Percentiles rank a stretch among this genome's conserved stretches.
These are phyloP conservation scores for Plectosphaerella cucumerina DNA, from an alignment of 2,329 filamentous ascomycete species.

Conservation along the genomic window DNA sequence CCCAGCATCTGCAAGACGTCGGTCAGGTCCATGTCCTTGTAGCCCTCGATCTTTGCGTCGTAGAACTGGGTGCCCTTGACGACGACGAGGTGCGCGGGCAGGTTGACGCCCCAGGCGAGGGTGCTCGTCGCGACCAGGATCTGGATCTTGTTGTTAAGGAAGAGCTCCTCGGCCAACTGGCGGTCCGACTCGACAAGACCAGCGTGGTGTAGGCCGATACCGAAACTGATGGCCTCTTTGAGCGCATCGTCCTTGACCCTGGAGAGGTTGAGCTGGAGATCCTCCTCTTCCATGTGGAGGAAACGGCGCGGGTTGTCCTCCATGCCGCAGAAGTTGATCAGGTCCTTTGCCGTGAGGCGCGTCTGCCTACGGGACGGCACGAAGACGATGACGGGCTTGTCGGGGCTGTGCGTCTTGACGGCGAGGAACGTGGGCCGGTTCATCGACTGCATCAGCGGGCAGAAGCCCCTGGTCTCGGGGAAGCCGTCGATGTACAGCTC, in stretches of 20 bases:
- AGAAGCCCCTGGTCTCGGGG: conserved; percentile 91
- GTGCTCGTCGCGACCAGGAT: conserved; percentile 95
- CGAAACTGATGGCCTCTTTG: conserved; percentile 92
- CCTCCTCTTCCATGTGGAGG: conserved; percentile 90
- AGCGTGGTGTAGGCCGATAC: conserved; percentile 94
- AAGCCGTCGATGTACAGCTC: conserved; percentile 98
- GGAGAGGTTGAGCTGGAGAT: conserved; percentile 80
- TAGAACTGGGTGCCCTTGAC: conserved; percentile 99
- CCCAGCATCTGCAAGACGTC: conserved; percentile 98
- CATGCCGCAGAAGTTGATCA: conserved; percentile 98
- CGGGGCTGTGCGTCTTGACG: conserved; percentile 92
- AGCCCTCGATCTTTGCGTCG: conserved; percentile 94
- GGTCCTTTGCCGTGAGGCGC: conserved; percentile 86
- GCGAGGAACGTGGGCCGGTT: conserved; percentile 94
- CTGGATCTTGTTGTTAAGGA: conserved; percentile 96
- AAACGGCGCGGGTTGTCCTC: conserved; percentile 95
- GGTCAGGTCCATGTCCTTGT: conserved; percentile 98
- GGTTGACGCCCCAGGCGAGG: conserved; percentile 95
- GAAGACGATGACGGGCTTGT: conserved; percentile 97
- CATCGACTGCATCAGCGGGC: conserved; percentile 98
- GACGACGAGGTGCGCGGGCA: conserved; percentile 93
- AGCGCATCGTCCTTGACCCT: conserved; percentile 91
- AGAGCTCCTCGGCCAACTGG: conserved; percentile 87
- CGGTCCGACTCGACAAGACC: conserved; percentile 94
- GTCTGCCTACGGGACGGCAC: conserved; percentile 95